Evolutionary conservation across 164 flowering plant genomes (phyloP).

Genomic region (Buxus sempervirens): DNA sequence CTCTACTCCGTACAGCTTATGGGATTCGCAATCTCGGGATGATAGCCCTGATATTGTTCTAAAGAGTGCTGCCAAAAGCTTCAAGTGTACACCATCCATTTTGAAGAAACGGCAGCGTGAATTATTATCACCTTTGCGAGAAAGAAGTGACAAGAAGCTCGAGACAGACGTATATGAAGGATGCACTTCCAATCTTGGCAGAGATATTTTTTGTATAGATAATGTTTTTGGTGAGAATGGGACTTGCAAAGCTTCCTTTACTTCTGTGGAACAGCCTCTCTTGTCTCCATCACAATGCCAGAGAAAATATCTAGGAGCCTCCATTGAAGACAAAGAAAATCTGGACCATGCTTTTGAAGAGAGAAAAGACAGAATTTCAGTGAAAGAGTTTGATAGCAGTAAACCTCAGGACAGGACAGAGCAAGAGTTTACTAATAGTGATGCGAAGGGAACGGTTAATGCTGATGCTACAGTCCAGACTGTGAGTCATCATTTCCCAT

Average conservation of each 20-base stretch:
- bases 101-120: conserved; percentile 85
- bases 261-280: conserved; percentile 4
- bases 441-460: conserved; percentile 13
- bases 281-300: conserved; percentile 10
- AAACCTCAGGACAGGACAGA: conserved; percentile 10
- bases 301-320: conserved; percentile 9
- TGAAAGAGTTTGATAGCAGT: conserved; percentile 7
- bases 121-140: conserved; percentile 74
- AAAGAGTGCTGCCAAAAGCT: conserved; percentile 87
- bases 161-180: conserved; percentile 36
- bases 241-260: neutral
- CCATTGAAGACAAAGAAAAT: conserved; percentile 35
- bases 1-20: conserved; percentile 65
- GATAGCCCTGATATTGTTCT: conserved; percentile 68
- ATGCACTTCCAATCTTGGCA: conserved; percentile 34
- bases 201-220: conserved; percentile 50
- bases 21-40: conserved; percentile 80
- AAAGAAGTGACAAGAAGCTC: conserved; percentile 61
- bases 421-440: conserved; percentile 9
- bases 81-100: conserved; percentile 77
- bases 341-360: conserved; percentile 8
- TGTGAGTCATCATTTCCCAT: conserved; percentile 11
- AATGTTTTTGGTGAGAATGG: conserved; percentile 37
- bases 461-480: conserved; percentile 10
- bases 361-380: conserved; percentile 13